phyloP scores from a whole-genome alignment of 1,139 yeast species.

The Blastobotrys buckinghamii region DNA sequence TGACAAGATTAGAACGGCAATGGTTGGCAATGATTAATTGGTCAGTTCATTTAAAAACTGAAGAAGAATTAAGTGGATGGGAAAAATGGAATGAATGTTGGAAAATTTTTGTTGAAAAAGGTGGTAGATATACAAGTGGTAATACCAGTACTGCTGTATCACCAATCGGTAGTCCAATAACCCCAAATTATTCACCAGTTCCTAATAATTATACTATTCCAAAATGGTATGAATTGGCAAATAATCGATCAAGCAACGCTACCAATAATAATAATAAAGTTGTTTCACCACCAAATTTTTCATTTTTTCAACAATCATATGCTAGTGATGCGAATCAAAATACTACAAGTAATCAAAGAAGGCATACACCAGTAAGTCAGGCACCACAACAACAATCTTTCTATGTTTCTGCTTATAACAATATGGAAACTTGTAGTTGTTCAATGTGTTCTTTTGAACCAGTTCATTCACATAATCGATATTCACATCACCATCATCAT shows the following conservation, averaged over 20 bases:
- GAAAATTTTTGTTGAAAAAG: conserved; percentile 19
- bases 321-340: conserved; percentile 5
- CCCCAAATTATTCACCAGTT: neutral
- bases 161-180: conserved; percentile 6
- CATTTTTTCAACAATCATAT: conserved; percentile 21
- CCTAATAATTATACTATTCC: conserved; percentile 21
- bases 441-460: conserved; percentile 18
- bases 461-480: conserved; percentile 1
- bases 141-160: neutral
- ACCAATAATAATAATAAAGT: neutral
- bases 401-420: conserved; percentile 20
- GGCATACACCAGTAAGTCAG: neutral
- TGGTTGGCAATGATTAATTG: conserved; percentile 52
- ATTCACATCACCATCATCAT: neutral
- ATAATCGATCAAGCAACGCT: conserved; percentile 2
- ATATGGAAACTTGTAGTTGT: conserved; percentile 20
- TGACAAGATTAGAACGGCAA: conserved; percentile 62
- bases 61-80: conserved; percentile 33
- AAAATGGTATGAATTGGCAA: conserved; percentile 23
- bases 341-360: neutral
- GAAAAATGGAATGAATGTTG: conserved; percentile 36
- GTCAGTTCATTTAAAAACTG: conserved; percentile 29
- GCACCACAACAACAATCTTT: conserved; percentile 13
- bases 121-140: neutral
- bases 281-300: conserved; percentile 5